Base-by-base conservation (phyloP, 2,329 filamentous ascomycete species). In the Calonectria montana region DNA sequence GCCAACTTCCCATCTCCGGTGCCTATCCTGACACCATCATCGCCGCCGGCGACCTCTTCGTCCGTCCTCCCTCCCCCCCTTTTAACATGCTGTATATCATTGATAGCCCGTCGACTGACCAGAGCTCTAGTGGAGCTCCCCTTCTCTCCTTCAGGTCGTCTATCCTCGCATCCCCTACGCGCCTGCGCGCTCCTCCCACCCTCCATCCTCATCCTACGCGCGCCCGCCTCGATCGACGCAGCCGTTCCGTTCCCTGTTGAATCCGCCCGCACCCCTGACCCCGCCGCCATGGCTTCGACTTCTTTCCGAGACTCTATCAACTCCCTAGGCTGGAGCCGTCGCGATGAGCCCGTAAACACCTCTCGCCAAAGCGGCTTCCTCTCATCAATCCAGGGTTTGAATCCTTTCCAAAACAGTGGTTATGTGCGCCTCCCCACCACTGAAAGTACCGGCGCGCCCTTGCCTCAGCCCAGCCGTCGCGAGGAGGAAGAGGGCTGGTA, bases 401-500 rank as follows among this genome's bases (percentile, higher is more conserved):
- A 98, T 84, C 96, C 96, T 0, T 98, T 98, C 83, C 91, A 92
- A 68, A 90, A 93, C 80, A 90, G 93, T 82, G 95, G 96, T 83
- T 97, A 98, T 89, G 93, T 98, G 76, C 92, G 94, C 83, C 91
- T 99, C 62, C 96, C 97, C 69, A 97, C 94, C 64, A 92, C 92
- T 77, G 96, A 98, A 82, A 89, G 90, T 77, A 88, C 94, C 41
- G 95, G 95, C 61, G 95, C 96, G 75, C 95, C 96, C 76, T 86
- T 98, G 62, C 96, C 96, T 65, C 95, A 95, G 73, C 91, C 94
- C 73, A 94, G 84, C 81, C 90, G 96, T 80, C 92, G 96, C 78
- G 96, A 98, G 82, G 97, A 98, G 84, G 96, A 98, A 82, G 97
- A 98, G 85, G 94, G 93, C 75, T 98, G 94, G 92, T 96, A 98